Base-by-base conservation (phyloP, 2,329 filamentous ascomycete genomes). In the Cladosporium sphaerospermum region DNA sequence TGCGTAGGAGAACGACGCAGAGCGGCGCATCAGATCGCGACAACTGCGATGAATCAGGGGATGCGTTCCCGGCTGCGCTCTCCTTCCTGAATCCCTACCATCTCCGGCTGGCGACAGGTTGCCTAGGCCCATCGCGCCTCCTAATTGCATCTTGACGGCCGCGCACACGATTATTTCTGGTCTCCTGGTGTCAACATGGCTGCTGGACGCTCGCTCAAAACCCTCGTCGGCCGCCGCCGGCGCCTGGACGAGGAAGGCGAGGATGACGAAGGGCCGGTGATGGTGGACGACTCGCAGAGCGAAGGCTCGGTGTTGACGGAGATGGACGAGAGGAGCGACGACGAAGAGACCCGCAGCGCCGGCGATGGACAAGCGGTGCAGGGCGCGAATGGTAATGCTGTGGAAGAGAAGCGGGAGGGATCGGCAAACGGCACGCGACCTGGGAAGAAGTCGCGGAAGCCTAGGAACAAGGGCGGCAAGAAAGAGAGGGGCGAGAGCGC, bases 201-300 rank as follows among this genome's bases (percentile, higher is more conserved):
- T 66, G 69, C 73, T 52, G 68, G 78, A 64, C 79, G 81, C 32
- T 61, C 63, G 66, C 80, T 82, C 69, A 84, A 79, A 72, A 84
- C 83, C 71, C 70, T 82, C 62, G 79, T 86, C 69, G 82, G 82
- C 67, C 81, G 81, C 62, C 81, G 84, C 64, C 82, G 85, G 67
- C 81, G 84, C 62, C 78, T 83, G 60, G 83, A 84, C 69, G 84
- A 88, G 64, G 84, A 88, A 67, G 84, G 79, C 61, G 85, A 87
- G 62, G 85, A 87, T 59, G 84, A 87, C 47, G 70, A 73, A 58
- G 66, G 64, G 37, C 61, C 78, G 56, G 73, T 72, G 48, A 78
- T 78, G 53, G 77, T 79, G 47, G 80, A 83, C 60, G 82, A 84
- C 65, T 84, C 82, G 39, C 71, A 83, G 69, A 85, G 80, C 66